Evolutionary conservation across 768 basidiomycete genomes (phyloP), one percentile per base, ranked within the genome.

Genomic region (Tulasnella sp.): DNA sequence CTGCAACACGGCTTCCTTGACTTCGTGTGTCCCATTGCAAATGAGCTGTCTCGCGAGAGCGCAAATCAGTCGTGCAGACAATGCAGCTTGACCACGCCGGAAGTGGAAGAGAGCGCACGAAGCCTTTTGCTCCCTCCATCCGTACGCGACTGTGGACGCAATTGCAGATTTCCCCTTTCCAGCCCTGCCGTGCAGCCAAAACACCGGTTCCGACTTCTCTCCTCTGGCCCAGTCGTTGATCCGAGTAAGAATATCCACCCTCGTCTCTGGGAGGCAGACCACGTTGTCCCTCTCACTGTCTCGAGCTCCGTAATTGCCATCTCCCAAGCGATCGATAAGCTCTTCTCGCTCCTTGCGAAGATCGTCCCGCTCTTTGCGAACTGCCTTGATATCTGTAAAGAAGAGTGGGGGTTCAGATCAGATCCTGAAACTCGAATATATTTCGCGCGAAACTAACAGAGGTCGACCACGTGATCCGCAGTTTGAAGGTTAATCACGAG

Each of bases 41-140:
- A 37, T 37, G 31, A 69, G 64, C 20, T 69, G 64, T 18, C 64
- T 28, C 14, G 64, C 64, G 6, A 69, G 64, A 18, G 64, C 18
- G 34, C 64, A 69, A 14, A 69, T 22, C 5, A 69, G 34, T 2
- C 28, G 64, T 3, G 16, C 28, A 1, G 28, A 28, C 31, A 28
- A 9, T 69, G 4, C 64, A 2, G 31, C 28, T 28, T 69, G n/a
- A 6, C 34, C 64, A 5, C 64, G 64, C 31, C 64, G 64, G 34
- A 69, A 69, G 31, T 69, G 64, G 64, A 69, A 69, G 64, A 69
- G 28, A 18, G 64, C 64, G 64, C 64, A 69, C 1, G 64, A 69
- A 37, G 64, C 64, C 3, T 54, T 54, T 18, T 28, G 64, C 31
- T 18, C 14, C 37, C 64, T 28, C 64, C 64, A 69, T 31, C 16